phyloP scores from a whole-genome alignment of 2,329 filamentous ascomycete species.

The Fusarium circinatum region DNA sequence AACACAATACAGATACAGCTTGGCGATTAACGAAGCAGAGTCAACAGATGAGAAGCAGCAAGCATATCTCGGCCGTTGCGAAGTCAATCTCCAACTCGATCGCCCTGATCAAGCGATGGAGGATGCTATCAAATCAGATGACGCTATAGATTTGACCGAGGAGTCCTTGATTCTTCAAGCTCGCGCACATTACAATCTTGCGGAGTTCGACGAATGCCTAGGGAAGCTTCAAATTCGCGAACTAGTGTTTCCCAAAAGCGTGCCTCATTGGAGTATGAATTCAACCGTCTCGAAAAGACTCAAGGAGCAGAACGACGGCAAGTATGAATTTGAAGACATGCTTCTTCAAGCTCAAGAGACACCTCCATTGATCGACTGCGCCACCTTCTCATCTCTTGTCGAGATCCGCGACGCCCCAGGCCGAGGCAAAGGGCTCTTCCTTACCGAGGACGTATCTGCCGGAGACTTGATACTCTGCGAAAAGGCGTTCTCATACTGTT shows the following conservation, averaged over 20 bases:
- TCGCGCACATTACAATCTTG: conserved; percentile 56
- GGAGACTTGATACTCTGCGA: conserved; percentile 66
- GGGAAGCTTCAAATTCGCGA: conserved; percentile 48
- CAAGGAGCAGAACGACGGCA: conserved; percentile 50
- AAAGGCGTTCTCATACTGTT: conserved; percentile 62
- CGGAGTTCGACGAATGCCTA: conserved; percentile 50
- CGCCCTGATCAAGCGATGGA: conserved; percentile 45
- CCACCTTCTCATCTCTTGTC: conserved; percentile 57
- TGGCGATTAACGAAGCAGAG: background rate
- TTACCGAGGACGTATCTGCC: conserved; percentile 55
- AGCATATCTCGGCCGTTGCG: conserved; percentile 51
- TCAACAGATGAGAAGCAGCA: conserved; percentile 47
- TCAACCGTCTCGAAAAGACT: conserved; percentile 46
- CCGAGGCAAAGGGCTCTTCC: conserved; percentile 63
- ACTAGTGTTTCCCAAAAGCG: conserved; percentile 49
- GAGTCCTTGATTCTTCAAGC: conserved; percentile 58
- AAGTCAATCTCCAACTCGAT: conserved; percentile 46
- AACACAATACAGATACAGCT: conserved; percentile 1
- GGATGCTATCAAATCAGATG: conserved; percentile 39
- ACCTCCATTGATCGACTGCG: conserved; percentile 58
- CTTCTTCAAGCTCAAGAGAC: conserved; percentile 49
- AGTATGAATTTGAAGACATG: conserved; percentile 53
- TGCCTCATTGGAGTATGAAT: background rate
- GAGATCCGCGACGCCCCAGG: conserved; percentile 52
- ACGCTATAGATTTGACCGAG: conserved; percentile 45